phyloP scores from a whole-genome alignment of 345 rosid genomes.

The Firmiana major region DNA sequence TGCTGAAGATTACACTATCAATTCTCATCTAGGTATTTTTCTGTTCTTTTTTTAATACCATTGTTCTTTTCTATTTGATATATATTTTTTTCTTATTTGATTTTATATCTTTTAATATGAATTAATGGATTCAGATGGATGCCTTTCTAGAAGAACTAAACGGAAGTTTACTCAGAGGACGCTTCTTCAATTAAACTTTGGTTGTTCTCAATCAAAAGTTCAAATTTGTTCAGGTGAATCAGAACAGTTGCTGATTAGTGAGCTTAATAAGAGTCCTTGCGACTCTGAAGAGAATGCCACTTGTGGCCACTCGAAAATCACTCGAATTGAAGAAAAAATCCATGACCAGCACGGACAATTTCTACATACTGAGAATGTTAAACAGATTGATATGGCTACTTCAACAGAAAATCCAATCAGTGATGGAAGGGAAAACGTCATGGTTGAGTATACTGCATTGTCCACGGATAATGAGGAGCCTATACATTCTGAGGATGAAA shows the following conservation, averaged over 20 bases:
- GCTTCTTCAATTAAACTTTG: constrained; percentile 57
- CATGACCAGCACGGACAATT: not conserved
- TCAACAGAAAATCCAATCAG: constrained; percentile 14
- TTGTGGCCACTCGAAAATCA: constrained; percentile 5
- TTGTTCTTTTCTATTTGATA: not conserved
- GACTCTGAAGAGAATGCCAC: constrained; percentile 14
- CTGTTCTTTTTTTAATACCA: not conserved
- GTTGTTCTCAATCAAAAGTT: constrained; percentile 32
- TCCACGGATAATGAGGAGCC: constrained; percentile 22
- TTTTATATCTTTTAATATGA: constrained; percentile 1
- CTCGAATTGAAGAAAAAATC: constrained; percentile 17
- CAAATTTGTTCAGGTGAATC: constrained; percentile 18
- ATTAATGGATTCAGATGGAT: constrained; percentile 39
- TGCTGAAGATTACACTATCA: constrained; percentile 41
- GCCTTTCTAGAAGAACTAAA: constrained; percentile 53
- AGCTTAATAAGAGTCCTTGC: not conserved
- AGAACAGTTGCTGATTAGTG: constrained; percentile 13
- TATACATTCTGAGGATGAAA: constrained; percentile 6
- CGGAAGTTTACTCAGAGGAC: constrained; percentile 79
- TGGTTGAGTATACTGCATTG: constrained; percentile 21
- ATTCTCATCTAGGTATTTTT: constrained; percentile 58
- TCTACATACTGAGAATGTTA: not conserved
- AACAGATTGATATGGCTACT: constrained; percentile 2
- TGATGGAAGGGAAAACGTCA: constrained; percentile 14
- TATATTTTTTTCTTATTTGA: not conserved